Evolutionary conservation across 2,329 filamentous ascomycete species (phyloP).

Genomic region (Beauveria medogensis): DNA sequence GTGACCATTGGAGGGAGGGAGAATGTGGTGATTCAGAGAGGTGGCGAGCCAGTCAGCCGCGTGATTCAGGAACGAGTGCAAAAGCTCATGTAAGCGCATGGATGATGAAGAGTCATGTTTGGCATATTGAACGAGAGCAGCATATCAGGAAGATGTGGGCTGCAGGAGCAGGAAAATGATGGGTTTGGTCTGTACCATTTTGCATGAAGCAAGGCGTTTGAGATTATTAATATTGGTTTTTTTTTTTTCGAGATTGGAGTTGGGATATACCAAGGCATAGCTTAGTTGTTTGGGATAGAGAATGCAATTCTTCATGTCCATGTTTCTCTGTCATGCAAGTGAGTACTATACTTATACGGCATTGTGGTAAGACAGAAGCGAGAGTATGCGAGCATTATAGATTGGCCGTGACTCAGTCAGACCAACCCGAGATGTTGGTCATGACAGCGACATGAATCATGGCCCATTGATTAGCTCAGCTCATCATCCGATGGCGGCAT

Average conservation of each 20-base stretch:
- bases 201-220: constrained; percentile 8
- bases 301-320: background rate
- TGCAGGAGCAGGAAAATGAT: background rate
- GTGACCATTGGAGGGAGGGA: constrained; percentile 45
- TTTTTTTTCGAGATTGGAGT: background rate
- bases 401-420: too few relatives aligned
- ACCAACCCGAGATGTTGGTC: too few relatives aligned
- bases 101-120: background rate
- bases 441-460: too few relatives aligned
- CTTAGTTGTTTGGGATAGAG: background rate
- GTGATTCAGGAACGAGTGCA: constrained; percentile 30
- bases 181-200: background rate
- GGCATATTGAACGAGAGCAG: background rate
- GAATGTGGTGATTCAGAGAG: constrained; percentile 47
- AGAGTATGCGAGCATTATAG: background rate
- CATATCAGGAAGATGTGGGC: background rate
- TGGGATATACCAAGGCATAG: constrained; percentile 2
- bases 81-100: constrained; percentile 21
- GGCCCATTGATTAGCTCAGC: too few relatives aligned
- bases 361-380: background rate
- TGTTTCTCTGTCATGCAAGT: background rate
- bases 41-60: constrained; percentile 30
- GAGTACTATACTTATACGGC: too few relatives aligned
- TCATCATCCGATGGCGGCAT: too few relatives aligned
- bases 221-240: background rate